phyloP scores from a whole-genome alignment of 2,329 filamentous ascomycete genomes.

The Epichloe festucae region DNA sequence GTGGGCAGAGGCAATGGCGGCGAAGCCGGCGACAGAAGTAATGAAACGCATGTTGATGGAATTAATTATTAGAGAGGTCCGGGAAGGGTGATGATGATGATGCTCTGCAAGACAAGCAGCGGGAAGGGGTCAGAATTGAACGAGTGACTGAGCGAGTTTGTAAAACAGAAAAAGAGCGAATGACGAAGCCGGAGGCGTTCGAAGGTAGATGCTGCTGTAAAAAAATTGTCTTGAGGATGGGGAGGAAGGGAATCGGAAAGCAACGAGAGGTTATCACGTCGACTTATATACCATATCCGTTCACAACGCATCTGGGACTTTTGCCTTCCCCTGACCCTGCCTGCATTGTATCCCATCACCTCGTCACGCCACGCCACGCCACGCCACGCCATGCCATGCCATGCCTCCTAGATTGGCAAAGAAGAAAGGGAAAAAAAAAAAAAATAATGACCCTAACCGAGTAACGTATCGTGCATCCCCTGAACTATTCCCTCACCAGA shows the following conservation, averaged over 20 bases:
- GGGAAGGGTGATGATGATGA: neutral
- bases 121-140: neutral
- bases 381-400: too few relatives aligned
- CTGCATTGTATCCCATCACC: too few relatives aligned
- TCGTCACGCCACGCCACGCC: too few relatives aligned
- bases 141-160: neutral
- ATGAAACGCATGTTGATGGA: constrained; percentile 20
- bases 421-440: too few relatives aligned
- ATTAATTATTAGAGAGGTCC: neutral
- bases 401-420: too few relatives aligned
- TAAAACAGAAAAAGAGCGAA: neutral
- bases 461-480: too few relatives aligned
- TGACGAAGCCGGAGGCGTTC: constrained; percentile 2
- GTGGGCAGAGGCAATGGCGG: constrained; percentile 10
- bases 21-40: constrained; percentile 16
- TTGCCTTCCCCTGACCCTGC: neutral
- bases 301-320: neutral
- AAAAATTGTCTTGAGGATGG: neutral
- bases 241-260: neutral
- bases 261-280: neutral
- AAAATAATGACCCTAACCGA: too few relatives aligned
- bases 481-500: too few relatives aligned
- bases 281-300: constrained; percentile 1
- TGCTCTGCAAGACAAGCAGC: neutral
- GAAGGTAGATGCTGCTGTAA: neutral